Evolutionary conservation across 371 early-diverging fungal species (phyloP), one percentile per base, ranked within the genome.

Genomic region (Apophysomyces variabilis): DNA sequence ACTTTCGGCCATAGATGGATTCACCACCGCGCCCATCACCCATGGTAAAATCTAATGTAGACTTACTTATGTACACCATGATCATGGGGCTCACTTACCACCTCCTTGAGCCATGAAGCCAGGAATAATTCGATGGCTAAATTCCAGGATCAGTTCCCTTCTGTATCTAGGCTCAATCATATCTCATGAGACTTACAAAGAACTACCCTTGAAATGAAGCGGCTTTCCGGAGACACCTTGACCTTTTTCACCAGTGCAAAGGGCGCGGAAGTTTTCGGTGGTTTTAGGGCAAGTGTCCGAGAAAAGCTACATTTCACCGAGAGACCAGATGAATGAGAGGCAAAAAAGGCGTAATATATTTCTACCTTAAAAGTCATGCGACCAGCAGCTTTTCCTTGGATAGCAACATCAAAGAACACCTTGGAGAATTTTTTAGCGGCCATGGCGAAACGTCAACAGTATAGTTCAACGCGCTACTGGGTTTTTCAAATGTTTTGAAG

Each of bases 71-170:
- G 32, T 7, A 21, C 41, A 58, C n/a, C 11, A n/a, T 32, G 3
- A 50, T 8, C 36, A 50, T 35, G 36, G 44, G 3, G n/a, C 18
- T 16, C 1, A 16, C 38, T 4, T 38, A 58, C 74, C 97, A 41
- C 99, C 99, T 66, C 99, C 99, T 77, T 99, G 99, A 58, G 97
- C 90, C 96, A 99, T 99, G 84, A 99, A 99, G 37, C 93, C 90
- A 67, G 93, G 93, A 68, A 96, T 96, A 58, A 96, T 89, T 67
- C 97, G 89, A 80, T 98, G 98, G 88, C 87, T 87, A 77, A 26
- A 9, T 16, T 18, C 26, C 36, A 18, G 62, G 57, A 21, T 50
- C 9, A 50, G 3, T 21, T 21, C 21, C 8, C 6, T 8, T 50
- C 21, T 9, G 7, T 6, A 21, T 21, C n/a, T 5, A 50, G 32